These are phyloP conservation scores for Pseudozyma pruni DNA, from an alignment of 1,284 basidiomycete species.

Conservation along the genomic window DNA sequence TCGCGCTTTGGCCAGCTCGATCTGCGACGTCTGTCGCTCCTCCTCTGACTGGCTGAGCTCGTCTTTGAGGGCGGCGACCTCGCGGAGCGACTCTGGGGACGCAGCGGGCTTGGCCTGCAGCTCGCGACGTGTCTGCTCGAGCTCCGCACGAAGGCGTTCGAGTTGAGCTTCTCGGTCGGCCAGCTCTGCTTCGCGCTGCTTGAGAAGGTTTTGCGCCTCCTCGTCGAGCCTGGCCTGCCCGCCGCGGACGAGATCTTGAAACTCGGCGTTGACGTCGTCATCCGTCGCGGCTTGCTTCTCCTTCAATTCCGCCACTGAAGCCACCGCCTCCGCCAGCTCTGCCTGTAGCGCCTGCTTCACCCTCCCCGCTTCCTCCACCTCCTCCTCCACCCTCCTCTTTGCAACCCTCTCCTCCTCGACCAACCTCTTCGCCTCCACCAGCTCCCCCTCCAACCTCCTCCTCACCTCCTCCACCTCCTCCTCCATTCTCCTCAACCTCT, in stretches of 20 bases:
- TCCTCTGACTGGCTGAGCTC: conserved; percentile 27
- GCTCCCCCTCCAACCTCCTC: conserved; percentile 15
- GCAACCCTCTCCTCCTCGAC: conserved; percentile 12
- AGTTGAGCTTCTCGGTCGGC: conserved; percentile 21
- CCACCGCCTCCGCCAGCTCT: conserved; percentile 8
- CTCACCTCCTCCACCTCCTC: conserved; percentile 15
- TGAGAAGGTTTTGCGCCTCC: neutral
- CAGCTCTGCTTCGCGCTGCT: conserved; percentile 25
- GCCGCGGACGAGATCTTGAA: conserved; percentile 32
- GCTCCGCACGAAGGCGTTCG: conserved; percentile 8
- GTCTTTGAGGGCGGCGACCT: conserved; percentile 27
- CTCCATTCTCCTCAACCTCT: conserved; percentile 25
- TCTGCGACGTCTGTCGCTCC: conserved; percentile 19
- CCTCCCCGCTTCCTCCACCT: neutral
- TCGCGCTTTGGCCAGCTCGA: conserved; percentile 27
- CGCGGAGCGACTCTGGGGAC: neutral
- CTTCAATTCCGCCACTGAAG: conserved; percentile 15
- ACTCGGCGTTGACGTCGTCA: conserved; percentile 37
- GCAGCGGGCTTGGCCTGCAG: conserved; percentile 5
- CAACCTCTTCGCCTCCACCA: conserved; percentile 10
- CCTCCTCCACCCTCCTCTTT: neutral
- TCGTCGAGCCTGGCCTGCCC: neutral
- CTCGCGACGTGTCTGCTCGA: conserved; percentile 16
- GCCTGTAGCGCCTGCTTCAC: conserved; percentile 13
- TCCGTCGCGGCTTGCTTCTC: conserved; percentile 11